Base-by-base conservation (phyloP, 169 alveolate species). In the Cryptosporidium muris region DNA sequence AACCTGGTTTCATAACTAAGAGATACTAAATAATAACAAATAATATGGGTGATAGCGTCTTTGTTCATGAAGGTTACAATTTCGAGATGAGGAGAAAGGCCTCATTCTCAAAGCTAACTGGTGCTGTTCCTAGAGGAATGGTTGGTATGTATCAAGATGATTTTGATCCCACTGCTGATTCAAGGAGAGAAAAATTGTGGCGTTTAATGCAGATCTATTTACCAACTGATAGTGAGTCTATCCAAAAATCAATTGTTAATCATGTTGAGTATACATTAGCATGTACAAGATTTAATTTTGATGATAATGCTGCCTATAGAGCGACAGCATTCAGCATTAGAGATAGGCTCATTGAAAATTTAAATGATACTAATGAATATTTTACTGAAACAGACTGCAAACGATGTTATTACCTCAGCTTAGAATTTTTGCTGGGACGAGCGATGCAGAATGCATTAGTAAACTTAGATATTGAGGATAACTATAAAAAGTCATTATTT, bases 351-450 rank as follows among this genome's bases (percentile, higher is more conserved):
- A 89, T 97, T 60, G 99, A 96, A 89, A 81, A 94, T 38, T 92
- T 95, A 89, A 95, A 97, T 81, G 98, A 96, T 90, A 95, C 99
- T 51, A 92, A 95, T 66, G 90, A 93, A 54, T 95, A 91, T 65
- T 94, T 93, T 88, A 91, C 91, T 48, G 95, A 91, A 51, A 91
- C 93, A 63, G 97, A 95, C 65, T 90, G 92, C 34, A 96, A 96
- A 81, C 88, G 98, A 82, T 95, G 96, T 2, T 96, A 96, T 88
- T 97, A 97, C 90, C 66, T 97, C 56, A 92, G 97, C 42, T 92
- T 96, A 0, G 99, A 97, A 88, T 97, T 95, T 89, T 88, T 97
- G 48, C 92, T 97, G 37, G 99, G 99, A 25, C 90, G 98, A 82
- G 94, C 95, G 34, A 91, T 96, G 91, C 97, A 97, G 91, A 96